phyloP scores from a whole-genome alignment of 805 yeast genomes.

The Pichia insulana region DNA sequence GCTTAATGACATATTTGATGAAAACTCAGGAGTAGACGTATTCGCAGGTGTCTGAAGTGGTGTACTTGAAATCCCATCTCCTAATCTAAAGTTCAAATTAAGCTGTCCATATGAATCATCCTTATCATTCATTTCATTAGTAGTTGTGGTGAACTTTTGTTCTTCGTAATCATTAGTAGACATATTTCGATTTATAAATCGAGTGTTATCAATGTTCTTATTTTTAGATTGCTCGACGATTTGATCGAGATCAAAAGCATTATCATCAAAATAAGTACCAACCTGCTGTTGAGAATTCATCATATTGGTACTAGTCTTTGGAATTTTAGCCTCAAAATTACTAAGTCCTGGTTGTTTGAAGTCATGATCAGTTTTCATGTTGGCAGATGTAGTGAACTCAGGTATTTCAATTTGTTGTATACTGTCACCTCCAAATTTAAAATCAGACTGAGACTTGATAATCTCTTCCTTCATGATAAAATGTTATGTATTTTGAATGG shows the following conservation, averaged over 20 bases:
- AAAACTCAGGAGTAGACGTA: conserved; percentile 6
- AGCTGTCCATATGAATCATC: conserved; percentile 19
- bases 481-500: no score
- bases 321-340: no score
- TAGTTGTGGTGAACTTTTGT: neutral
- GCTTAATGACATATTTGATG: conserved; percentile 1
- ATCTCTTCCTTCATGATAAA: no score
- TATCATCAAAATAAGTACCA: neutral
- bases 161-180: no score
- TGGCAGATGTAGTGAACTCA: conserved; percentile 11
- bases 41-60: conserved; percentile 10
- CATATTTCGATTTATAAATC: no score
- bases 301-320: no score
- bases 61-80: conserved; percentile 10
- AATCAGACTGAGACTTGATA: neutral
- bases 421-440: neutral
- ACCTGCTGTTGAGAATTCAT: conserved; percentile 2
- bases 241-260: conserved; percentile 1
- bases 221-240: neutral
- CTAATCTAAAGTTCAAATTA: conserved; percentile 22
- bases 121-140: neutral
- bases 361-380: no score
- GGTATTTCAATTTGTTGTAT: conserved; percentile 18
- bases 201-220: neutral
- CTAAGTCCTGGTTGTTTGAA: no score